Base-by-base conservation (phyloP, 2,329 filamentous ascomycete genomes). In the Alternaria gansuensis region DNA sequence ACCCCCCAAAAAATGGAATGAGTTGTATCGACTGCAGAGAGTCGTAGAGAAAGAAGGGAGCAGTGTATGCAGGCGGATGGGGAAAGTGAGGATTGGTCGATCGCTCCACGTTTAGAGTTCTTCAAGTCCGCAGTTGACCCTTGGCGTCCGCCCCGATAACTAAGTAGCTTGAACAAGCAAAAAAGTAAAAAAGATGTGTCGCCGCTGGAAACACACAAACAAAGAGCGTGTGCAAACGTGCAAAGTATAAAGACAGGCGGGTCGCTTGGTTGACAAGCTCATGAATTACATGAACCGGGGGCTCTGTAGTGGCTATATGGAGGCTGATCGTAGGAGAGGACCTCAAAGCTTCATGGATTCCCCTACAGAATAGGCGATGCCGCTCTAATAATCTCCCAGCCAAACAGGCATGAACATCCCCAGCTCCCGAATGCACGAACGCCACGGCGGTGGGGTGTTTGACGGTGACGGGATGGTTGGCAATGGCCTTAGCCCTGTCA, bases 391-490 rank as follows among this genome's bases (percentile, higher is more conserved):
- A 31, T 58, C 29, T 36, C 36, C 53, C 37, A 34, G 34, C 28
- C 28, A 34, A 48, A 55, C 59, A 58, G 62, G 65, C 62, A 54
- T 54, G 41, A 39, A 54, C 24, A 46, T 48, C 31, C n/a, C 51
- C 33, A 24, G 21, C 31, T 39, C 41, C 51, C 51, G 51, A 54
- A 29, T 46, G n/a, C 51, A 54, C 40, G 26, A 63, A 67, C 67
- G 65, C 65, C 70, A 65, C 59, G 37, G 52, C 56, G 63, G 70
- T 70, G 71, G 72, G 70, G 67, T 70, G 69, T 65, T 34, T 69
- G 68, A 72, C 70, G 61, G 48, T 34, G 48, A 26, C 29, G 50
- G 50, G 31, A 50, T 51, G 54, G 40, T 13, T 24, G 21, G 53
- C 41, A 51, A 59, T 58, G 51, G 39, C 28, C 44, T 21, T 21